Conservation (phyloP, 352 stramenopile genomes). For the Aphanomyces euteiches region DNA sequence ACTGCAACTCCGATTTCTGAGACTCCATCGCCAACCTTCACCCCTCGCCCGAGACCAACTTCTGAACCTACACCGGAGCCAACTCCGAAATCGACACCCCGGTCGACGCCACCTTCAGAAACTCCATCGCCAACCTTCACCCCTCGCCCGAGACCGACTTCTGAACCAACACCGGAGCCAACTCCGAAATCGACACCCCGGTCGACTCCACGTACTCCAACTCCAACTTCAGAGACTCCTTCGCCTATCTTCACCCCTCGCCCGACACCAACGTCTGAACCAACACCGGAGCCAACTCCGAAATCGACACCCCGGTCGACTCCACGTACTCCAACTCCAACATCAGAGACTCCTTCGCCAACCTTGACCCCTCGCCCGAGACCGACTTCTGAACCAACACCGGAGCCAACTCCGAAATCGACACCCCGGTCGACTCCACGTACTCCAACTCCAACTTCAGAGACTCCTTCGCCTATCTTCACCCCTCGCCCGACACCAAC, state of each 20-base stretch:
- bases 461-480: background rate
- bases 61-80: too few relatives aligned
- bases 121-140: background rate
- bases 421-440: too few relatives aligned
- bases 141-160: background rate
- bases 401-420: background rate
- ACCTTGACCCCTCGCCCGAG: background rate
- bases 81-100: too few relatives aligned
- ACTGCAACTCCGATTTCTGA: too few relatives aligned
- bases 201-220: background rate
- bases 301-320: background rate
- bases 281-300: background rate
- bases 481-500: background rate
- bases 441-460: background rate
- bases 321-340: background rate
- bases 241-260: too few relatives aligned
- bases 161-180: background rate
- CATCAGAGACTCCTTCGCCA: background rate
- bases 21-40: too few relatives aligned
- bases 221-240: background rate
- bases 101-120: background rate
- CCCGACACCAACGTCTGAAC: background rate
- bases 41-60: too few relatives aligned
- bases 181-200: background rate
- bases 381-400: background rate